A percentile compares a stretch with the other conserved stretches of the same genome.
Evolutionary conservation across 2,329 filamentous ascomycete species (phyloP).

Genomic region (Thielaviopsis euricoi): DNA sequence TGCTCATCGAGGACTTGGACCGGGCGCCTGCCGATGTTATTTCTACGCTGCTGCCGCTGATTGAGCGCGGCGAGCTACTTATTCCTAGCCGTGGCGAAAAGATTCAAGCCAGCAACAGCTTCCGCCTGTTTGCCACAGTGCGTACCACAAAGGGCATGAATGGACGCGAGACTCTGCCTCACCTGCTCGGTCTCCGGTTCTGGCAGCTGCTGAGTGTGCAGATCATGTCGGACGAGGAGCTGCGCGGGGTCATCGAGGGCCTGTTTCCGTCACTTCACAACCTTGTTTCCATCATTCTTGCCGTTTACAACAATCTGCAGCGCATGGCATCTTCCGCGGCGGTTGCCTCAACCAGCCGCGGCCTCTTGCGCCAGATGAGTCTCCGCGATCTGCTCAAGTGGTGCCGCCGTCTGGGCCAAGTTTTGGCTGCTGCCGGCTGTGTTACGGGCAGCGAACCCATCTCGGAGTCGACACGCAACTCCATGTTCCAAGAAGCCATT

Average conservation of each 20-base stretch:
- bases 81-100: slow-evolving; percentile 80
- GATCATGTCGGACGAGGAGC: slow-evolving; percentile 49
- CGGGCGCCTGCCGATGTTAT: slow-evolving; percentile 89
- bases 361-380: slow-evolving; percentile 38
- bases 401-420: slow-evolving; percentile 58
- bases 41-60: slow-evolving; percentile 78
- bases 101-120: slow-evolving; percentile 67
- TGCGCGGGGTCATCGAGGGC: slow-evolving; percentile 54
- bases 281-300: slow-evolving; percentile 41
- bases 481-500: slow-evolving; percentile 83
- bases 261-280: slow-evolving; percentile 54
- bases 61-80: slow-evolving; percentile 79
- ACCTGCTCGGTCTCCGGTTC: slow-evolving; percentile 67
- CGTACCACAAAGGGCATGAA: slow-evolving; percentile 56
- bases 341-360: slow-evolving; percentile 28
- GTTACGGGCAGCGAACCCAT: slow-evolving; percentile 54
- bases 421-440: slow-evolving; percentile 44
- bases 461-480: slow-evolving; percentile 54
- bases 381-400: slow-evolving; percentile 80
- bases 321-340: slow-evolving; percentile 19
- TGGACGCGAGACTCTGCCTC: slow-evolving; percentile 50
- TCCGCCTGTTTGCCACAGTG: slow-evolving; percentile 83
- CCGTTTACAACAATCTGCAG: slow-evolving; percentile 39
- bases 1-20: slow-evolving; percentile 92
- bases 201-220: slow-evolving; percentile 66